Percentiles rank a stretch among this genome's conserved stretches.
phyloP scores from a whole-genome alignment of 2,329 filamentous ascomycete species.

The Dothideomycetes sp. region DNA sequence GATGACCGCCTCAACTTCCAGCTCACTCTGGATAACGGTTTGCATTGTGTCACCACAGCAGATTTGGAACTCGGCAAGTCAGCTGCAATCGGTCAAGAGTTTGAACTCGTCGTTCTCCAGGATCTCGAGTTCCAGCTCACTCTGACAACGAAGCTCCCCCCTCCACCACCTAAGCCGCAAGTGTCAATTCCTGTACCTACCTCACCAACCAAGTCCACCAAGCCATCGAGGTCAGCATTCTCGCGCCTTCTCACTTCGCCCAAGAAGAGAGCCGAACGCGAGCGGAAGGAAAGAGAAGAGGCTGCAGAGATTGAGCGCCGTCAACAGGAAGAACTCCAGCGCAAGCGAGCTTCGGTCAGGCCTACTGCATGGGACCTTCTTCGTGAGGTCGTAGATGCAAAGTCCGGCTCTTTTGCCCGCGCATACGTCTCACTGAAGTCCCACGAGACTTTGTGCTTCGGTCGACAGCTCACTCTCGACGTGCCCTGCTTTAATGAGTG shows the following conservation, averaged over 20 bases:
- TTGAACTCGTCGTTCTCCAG: slow-evolving; percentile 92
- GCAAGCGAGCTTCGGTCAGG: slow-evolving; percentile 50
- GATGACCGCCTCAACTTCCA: slow-evolving; percentile 91
- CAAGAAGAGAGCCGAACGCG: slow-evolving; percentile 92
- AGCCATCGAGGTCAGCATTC: slow-evolving; percentile 65
- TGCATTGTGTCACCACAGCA: slow-evolving; percentile 94
- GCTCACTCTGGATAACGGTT: slow-evolving; percentile 91
- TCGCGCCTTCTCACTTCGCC: slow-evolving; percentile 88
- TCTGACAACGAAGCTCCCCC: slow-evolving; percentile 87
- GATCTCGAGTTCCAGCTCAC: slow-evolving; percentile 99
- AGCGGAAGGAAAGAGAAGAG: slow-evolving; percentile 73
- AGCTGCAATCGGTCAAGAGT: slow-evolving; percentile 94
- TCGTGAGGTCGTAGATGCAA: slow-evolving; percentile 70
- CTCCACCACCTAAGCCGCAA: slow-evolving; percentile 36
- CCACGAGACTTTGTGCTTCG: slow-evolving; percentile 80
- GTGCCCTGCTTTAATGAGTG: slow-evolving; percentile 98
- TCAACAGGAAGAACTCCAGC: slow-evolving; percentile 22
- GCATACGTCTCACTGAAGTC: slow-evolving; percentile 91
- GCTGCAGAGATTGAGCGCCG: slow-evolving; percentile 51
- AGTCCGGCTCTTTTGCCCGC: slow-evolving; percentile 88
- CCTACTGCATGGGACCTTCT: slow-evolving; percentile 78
- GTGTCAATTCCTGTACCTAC: slow-evolving; percentile 24
- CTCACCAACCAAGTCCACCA: slow-evolving; percentile 57
- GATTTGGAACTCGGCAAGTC: slow-evolving; percentile 89
- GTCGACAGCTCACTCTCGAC: slow-evolving; percentile 77